Conservation (phyloP, 352 stramenopile genomes). For the Pythium phragmitis region DNA sequence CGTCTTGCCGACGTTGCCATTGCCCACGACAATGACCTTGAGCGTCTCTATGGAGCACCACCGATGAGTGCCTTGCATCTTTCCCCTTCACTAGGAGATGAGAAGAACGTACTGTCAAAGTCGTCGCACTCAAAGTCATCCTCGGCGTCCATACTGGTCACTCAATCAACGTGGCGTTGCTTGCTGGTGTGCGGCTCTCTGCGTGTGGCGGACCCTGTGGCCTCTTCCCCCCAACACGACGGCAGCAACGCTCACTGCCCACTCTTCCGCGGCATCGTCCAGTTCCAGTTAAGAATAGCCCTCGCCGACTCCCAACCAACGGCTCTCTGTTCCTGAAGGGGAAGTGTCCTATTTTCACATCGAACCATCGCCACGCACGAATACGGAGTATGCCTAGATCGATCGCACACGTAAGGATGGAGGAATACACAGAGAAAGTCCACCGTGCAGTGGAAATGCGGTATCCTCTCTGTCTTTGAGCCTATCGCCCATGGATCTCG, state of each 20-base stretch:
- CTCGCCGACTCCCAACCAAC: too few relatives aligned
- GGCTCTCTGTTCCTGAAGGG: too few relatives aligned
- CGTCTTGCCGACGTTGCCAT: constrained; percentile 85
- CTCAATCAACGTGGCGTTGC: neutral
- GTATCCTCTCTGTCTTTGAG: too few relatives aligned
- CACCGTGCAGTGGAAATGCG: too few relatives aligned
- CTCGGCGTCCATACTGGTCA: constrained; percentile 32
- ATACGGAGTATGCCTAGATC: too few relatives aligned
- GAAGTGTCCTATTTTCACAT: too few relatives aligned
- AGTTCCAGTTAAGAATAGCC: neutral
- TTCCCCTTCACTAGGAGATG: neutral
- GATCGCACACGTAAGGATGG: too few relatives aligned
- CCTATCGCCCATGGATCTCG: constrained; percentile 1
- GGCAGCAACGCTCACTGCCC: too few relatives aligned
- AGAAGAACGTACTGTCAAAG: constrained; percentile 57
- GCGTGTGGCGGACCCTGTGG: neutral
- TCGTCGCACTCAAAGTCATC: constrained; percentile 62
- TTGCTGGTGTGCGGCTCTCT: neutral
- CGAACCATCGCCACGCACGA: too few relatives aligned
- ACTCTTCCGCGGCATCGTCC: too few relatives aligned
- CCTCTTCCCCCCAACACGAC: neutral
- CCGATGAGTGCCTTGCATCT: neutral
- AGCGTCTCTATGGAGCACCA: constrained; percentile 47
- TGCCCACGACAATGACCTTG: constrained; percentile 83
- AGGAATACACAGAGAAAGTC: too few relatives aligned